Conservation (phyloP, 2,329 filamentous ascomycete genomes). For the Pseudopyrenochaeta lycopersici region DNA sequence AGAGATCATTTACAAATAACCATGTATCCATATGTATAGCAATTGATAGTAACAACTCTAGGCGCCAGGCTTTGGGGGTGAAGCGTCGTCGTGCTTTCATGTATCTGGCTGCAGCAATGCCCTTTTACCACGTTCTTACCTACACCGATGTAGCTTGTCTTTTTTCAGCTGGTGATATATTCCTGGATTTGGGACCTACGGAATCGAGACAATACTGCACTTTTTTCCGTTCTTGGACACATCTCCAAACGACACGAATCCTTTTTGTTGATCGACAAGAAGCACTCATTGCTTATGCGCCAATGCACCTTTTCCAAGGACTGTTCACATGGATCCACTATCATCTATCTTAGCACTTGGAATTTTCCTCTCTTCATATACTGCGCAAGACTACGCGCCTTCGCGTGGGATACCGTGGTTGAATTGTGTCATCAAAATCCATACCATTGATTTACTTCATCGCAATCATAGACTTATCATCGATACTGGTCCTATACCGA, state of each 20-base stretch:
- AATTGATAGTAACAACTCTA: neutral
- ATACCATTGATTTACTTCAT: no score
- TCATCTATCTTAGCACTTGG: no score
- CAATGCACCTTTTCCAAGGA: no score
- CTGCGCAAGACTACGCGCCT: no score
- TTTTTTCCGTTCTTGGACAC: neutral
- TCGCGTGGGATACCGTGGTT: no score
- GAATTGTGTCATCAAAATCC: no score
- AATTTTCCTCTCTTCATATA: no score
- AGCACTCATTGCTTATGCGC: neutral
- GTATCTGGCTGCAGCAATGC: slow-evolving; percentile 24
- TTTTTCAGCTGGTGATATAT: slow-evolving; percentile 2
- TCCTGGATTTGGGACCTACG: slow-evolving; percentile 11
- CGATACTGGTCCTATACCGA: no score
- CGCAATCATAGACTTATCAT: no score
- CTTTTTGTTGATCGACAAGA: no score
- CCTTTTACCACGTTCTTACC: slow-evolving; percentile 13
- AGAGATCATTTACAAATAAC: no score
- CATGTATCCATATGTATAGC: neutral
- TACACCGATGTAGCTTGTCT: slow-evolving; percentile 15
- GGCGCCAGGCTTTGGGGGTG: neutral
- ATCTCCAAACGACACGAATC: neutral
- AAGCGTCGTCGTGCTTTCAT: slow-evolving; percentile 15
- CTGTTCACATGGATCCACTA: no score
- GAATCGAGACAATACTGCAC: slow-evolving; percentile 9